Percentiles rank a stretch among this genome's conserved stretches.
phyloP scores from a whole-genome alignment of 2,329 filamentous ascomycete genomes.

The Blumeriella jaapii region DNA sequence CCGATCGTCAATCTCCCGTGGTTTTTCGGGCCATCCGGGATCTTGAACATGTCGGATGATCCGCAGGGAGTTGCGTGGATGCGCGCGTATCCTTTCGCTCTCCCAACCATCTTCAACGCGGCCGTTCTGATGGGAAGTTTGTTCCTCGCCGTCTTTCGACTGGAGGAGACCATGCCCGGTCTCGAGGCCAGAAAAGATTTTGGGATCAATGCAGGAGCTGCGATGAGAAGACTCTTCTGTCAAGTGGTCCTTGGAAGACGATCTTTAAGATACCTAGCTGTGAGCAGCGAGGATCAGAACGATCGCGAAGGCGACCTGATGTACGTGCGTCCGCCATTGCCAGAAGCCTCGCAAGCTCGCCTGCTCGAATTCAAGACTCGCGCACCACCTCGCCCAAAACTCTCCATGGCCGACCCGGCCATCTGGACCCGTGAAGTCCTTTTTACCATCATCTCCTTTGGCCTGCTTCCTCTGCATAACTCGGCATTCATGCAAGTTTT shows the following conservation, averaged over 20 bases:
- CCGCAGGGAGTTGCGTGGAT: slow-evolving; percentile 30
- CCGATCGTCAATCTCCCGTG: slow-evolving; percentile 29
- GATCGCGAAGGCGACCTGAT: slow-evolving; percentile 4
- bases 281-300: slow-evolving; percentile 5
- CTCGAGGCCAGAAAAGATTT: slow-evolving; percentile 22
- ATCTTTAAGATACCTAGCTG: slow-evolving; percentile 8
- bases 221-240: slow-evolving; percentile 8
- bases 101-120: slow-evolving; percentile 30
- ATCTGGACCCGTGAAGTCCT: slow-evolving; percentile 27
- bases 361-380: neutral
- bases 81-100: slow-evolving; percentile 31
- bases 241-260: slow-evolving; percentile 4
- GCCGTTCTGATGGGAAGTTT: slow-evolving; percentile 23
- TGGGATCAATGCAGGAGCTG: slow-evolving; percentile 15
- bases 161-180: slow-evolving; percentile 28
- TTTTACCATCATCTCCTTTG: slow-evolving; percentile 47
- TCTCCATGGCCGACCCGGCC: slow-evolving; percentile 22
- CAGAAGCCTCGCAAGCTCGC: neutral
- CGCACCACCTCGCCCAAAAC: slow-evolving; percentile 8
- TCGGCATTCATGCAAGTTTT: slow-evolving; percentile 48
- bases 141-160: slow-evolving; percentile 26
- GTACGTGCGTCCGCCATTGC: slow-evolving; percentile 2
- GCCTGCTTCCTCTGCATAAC: slow-evolving; percentile 60
- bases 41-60: slow-evolving; percentile 28
- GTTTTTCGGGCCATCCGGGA: slow-evolving; percentile 30